Percentiles rank a stretch among this genome's conserved stretches.
phyloP scores from a whole-genome alignment of 2,329 filamentous ascomycete species.

The Colletotrichum noveboracense region DNA sequence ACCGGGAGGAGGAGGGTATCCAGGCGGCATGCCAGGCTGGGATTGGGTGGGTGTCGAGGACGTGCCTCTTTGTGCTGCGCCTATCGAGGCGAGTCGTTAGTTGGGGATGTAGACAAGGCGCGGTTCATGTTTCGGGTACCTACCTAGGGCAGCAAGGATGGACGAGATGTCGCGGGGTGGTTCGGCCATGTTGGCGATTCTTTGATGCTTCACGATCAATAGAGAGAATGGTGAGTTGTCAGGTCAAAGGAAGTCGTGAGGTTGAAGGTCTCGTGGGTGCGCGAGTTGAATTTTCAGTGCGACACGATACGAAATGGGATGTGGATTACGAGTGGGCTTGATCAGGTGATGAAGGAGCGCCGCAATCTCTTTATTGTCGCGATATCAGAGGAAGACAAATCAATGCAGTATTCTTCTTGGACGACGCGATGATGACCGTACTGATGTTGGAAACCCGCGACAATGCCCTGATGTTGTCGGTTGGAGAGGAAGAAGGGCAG shows the following conservation, averaged over 20 bases:
- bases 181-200: conserved; percentile 38
- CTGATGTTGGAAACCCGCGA: background rate
- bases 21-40: conserved; percentile 40
- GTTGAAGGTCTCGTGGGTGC: background rate
- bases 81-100: conserved; percentile 19
- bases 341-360: conserved; percentile 9
- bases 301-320: background rate
- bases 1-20: conserved; percentile 43
- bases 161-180: conserved; percentile 47
- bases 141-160: conserved; percentile 55
- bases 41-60: conserved; percentile 47
- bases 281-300: conserved; percentile 16
- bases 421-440: background rate
- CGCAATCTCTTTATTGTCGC: background rate
- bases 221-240: background rate
- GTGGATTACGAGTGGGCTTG: conserved; percentile 7
- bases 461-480: background rate
- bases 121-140: conserved; percentile 26
- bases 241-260: background rate
- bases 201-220: background rate
- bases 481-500: background rate
- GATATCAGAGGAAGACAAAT: background rate
- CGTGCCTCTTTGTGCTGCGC: conserved; percentile 51
- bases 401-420: background rate
- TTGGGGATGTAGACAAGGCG: conserved; percentile 12